Evolutionary conservation across 2,329 filamentous ascomycete genomes (phyloP).

Genomic region (Trichoderma sp.): DNA sequence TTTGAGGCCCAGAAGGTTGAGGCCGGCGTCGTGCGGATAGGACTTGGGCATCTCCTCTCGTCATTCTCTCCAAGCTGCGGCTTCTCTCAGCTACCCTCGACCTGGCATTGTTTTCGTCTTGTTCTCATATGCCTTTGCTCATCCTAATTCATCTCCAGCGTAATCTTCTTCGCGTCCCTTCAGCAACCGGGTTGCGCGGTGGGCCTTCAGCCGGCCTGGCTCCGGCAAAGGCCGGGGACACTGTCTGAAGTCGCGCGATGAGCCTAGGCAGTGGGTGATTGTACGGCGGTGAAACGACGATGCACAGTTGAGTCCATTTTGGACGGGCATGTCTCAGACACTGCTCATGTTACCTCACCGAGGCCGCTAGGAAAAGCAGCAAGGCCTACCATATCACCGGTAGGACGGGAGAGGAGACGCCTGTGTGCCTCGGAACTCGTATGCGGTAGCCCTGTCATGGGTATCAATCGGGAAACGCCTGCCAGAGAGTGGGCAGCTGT

Average conservation of each 20-base stretch:
- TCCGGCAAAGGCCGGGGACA: not conserved
- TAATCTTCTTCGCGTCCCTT: not conserved
- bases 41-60: not conserved
- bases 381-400: not conserved
- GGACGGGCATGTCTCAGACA: constrained; percentile 3
- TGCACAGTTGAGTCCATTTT: not conserved
- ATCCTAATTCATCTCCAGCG: not conserved
- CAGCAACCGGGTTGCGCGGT: not conserved
- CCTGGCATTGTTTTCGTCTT: too few relatives aligned
- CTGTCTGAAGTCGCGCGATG: not conserved
- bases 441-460: constrained; percentile 22
- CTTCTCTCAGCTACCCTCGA: not conserved
- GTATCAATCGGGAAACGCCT: constrained; percentile 24
- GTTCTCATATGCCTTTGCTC: not conserved
- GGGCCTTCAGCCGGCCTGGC: not conserved
- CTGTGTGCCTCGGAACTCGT: not conserved
- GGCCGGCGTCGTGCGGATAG: not conserved
- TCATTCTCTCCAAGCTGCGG: not conserved
- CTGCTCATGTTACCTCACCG: constrained; percentile 2
- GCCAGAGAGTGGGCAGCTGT: constrained; percentile 19
- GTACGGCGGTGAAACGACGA: not conserved
- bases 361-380: constrained; percentile 7
- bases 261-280: not conserved
- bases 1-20: not conserved
- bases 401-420: not conserved